Base-by-base conservation (phyloP, 225 moss, liverwort and hornwort species). In the Neckera pumila region DNA sequence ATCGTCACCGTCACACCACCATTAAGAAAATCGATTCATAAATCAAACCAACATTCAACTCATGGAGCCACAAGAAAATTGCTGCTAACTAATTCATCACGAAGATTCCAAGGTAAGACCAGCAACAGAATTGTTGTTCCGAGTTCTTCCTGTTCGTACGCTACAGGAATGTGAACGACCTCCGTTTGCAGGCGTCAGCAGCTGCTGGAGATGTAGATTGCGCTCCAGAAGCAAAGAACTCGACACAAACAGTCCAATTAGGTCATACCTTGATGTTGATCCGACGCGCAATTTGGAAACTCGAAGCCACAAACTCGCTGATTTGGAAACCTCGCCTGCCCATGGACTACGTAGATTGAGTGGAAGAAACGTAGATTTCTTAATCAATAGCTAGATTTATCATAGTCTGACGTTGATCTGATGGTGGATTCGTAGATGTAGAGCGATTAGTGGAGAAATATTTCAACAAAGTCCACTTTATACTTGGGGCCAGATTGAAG, bases 1-100 rank as follows among this genome's bases (percentile, higher is more conserved):
- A 92, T 90, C 17, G 88, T 93, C 49, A 93, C 82, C 89, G 92
- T 87, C 83, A 20, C 18, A 6, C 28, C 58, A 59, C 57, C 86
- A 61, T 53, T 54, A 54, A 54, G 17, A 54, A 54, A 17, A 54
- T 17, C 54, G 11, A 54, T 54, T 17, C 54, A 54, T 54, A 54
- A 54, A 54, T 54, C 47, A 58, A 42, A 71, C 19, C 21, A 62
- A 16, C 45, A 47, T 45, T n/a, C n/a, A n/a, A n/a, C n/a, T 62
- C 42, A 27, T 23, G 15, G 17, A 26, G 54, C 5, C 17, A 26
- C 28, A 18, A 3, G n/a, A 40, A 54, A 22, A 38, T 56, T 28
- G 40, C 8, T 38, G 26, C 40, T 6, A 7, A 28, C 18, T 5
- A 69, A 30, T 60, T 60, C 47, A 45, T 81, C 34, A 21, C 23